phyloP scores from a whole-genome alignment of 1,284 basidiomycete species.

The Naganishia liquefaciens region DNA sequence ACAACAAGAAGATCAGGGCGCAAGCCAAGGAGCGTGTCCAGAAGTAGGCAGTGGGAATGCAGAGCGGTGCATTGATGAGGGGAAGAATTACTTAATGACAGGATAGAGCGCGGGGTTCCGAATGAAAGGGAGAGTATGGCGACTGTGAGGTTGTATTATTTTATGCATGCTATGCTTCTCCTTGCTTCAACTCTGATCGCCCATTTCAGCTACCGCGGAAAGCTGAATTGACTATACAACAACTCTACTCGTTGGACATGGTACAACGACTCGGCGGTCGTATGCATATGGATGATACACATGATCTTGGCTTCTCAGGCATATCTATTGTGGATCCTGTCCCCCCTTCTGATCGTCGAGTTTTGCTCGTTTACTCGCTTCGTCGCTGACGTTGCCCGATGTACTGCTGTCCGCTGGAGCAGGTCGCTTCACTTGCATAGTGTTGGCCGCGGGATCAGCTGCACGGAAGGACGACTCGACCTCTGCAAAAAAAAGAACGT shows the following conservation, averaged over 20 bases:
- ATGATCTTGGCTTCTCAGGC: no score
- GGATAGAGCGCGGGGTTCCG: no score
- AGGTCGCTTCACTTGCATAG: slow-evolving; percentile 24
- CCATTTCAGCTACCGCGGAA: no score
- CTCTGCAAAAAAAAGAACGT: neutral
- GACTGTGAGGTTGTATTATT: slow-evolving; percentile 8
- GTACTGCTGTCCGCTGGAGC: slow-evolving; percentile 7
- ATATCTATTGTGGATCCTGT: no score
- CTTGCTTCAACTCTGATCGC: no score
- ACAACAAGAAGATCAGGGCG: slow-evolving; percentile 76
- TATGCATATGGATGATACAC: no score
- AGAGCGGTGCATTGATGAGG: neutral
- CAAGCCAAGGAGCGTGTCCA: slow-evolving; percentile 84
- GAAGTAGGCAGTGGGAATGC: slow-evolving; percentile 57
- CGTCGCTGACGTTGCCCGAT: slow-evolving; percentile 3
- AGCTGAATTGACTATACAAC: no score
- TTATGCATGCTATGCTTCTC: neutral
- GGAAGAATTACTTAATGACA: neutral
- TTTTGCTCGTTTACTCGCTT: slow-evolving; percentile 21
- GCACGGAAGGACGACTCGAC: slow-evolving; percentile 22
- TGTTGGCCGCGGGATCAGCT: slow-evolving; percentile 8
- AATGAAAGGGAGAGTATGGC: neutral
- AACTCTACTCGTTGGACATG: neutral
- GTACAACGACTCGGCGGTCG: neutral
- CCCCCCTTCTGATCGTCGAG: slow-evolving; percentile 13